Base-by-base conservation (phyloP, 2,329 filamentous ascomycete genomes). In the Penicillium sp. region DNA sequence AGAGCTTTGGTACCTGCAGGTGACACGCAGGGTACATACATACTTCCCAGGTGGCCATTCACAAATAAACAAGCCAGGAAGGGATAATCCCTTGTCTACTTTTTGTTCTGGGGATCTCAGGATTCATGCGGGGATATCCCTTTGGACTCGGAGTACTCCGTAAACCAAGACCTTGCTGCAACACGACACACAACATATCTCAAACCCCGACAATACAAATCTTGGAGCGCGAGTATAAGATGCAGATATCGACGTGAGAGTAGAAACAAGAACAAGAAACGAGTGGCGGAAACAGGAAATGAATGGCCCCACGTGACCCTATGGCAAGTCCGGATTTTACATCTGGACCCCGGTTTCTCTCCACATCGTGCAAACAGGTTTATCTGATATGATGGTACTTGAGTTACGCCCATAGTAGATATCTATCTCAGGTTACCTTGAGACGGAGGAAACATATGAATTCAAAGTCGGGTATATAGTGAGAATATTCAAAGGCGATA, bases 1-100 rank as follows among this genome's bases (percentile, higher is more conserved):
- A 15, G 29, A 42, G 29, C 29, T 40, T 18, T 31, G 53, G 54
- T 54, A 56, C 54, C 54, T 56, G 54, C 54, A 56, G 54, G 40
- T 52, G 44, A 52, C 42, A 44, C 45, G 39, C 18, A 42, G 38
- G 40, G 20, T 23, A 23, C 4, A 4, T 38, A 42, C 45, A 46
- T 31, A 38, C 32, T 41, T 38, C 25, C 18, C 29, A 25, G 31
- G 28, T 31, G 28, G 28, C 10, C 28, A 31, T 10, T 10, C 28
- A 31, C 28, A 10, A 31, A 31, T 31, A 31, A 33, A 15, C n/a
- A 47, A 44, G 29, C 40, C 35, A 45, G 31, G 43, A 47, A 48
- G 48, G 47, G 31, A 38, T 28, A 7, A 50, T 37, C 41, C 49
- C 45, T 47, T 47, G 38, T 33, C n/a, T 32, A 23, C 20, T 23